Conservation (phyloP, 371 early-diverging fungal genomes). For the Nematocida parisii region DNA sequence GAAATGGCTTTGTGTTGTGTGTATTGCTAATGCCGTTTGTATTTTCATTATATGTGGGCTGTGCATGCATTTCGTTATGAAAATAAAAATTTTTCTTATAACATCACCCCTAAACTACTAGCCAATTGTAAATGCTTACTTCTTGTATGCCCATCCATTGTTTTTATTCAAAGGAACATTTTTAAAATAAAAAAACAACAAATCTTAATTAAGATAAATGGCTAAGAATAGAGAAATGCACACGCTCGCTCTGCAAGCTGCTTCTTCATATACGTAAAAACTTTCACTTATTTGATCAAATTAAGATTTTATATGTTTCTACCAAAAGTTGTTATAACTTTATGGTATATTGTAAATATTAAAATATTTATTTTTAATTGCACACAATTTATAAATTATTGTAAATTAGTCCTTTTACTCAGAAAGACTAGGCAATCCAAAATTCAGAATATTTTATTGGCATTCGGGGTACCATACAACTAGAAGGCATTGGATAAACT, state of each 20-base stretch:
- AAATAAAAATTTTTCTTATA: constrained; percentile 57
- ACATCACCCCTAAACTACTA: constrained; percentile 12
- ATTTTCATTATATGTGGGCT: constrained; percentile 58
- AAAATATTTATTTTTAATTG: too few relatives aligned
- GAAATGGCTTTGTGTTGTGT: background rate
- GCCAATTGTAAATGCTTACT: constrained; percentile 12
- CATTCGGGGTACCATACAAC: too few relatives aligned
- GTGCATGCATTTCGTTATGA: constrained; percentile 56
- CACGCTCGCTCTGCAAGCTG: background rate
- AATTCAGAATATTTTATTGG: too few relatives aligned
- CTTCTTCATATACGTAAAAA: background rate
- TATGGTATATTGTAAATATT: too few relatives aligned
- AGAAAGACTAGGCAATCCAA: too few relatives aligned
- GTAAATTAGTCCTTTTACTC: too few relatives aligned
- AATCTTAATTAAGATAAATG: constrained; percentile 1
- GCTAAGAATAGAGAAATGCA: background rate
- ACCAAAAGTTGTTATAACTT: too few relatives aligned
- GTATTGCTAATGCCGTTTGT: background rate
- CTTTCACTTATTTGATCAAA: background rate
- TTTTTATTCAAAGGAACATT: background rate
- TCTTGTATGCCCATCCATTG: background rate
- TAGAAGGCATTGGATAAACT: too few relatives aligned
- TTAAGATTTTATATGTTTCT: background rate
- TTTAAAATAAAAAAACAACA: constrained; percentile 5
- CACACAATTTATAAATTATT: too few relatives aligned